Evolutionary conservation across 2,329 filamentous ascomycete genomes (phyloP), one percentile per base, ranked within the genome.

Genomic region (Penicillium sp.): DNA sequence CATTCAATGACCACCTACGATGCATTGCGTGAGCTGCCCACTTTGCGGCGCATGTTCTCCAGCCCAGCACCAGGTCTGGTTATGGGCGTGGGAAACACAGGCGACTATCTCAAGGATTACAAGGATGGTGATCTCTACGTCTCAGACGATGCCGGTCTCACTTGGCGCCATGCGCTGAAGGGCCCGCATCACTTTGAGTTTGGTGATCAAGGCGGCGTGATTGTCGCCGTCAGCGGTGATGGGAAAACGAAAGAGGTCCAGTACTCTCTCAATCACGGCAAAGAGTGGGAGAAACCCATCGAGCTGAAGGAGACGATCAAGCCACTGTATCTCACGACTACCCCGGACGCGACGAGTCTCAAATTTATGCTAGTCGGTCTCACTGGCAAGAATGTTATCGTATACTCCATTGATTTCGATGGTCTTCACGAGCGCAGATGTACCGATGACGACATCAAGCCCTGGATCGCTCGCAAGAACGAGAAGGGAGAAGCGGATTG

Each of bases 101-200:
- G 95, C 45, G 81, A 87, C 18, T 75, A 79, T 45, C 78, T 98
- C 6, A 80, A 83, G 53, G 71, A 77, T 6, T 92, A 91, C 64
- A 75, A 76, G 3, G 81, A 95, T 8, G 85, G 89, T 10, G 82
- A 88, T 66, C 80, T 95, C 1, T 97, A 84, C 65, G 83, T 97
- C 24, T 98, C 93, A 0, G 88, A 95, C 64, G 84, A 97, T 69
- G 92, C 91, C 18, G 93, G 93, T 35, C 73, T 89, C 52, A 91
- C 84, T 1, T 98, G 95, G 93, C 81, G 77, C 32, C 76, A 84
- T 64, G 81, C 71, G 15, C 78, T 88, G 4, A 77, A 90, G 13
- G 88, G 89, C 18, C 87, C 91, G 10, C 90, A 97, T 73, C 93
- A 95, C 68, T 98, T 95, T 70, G 91, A 96, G 65, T 95, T 97